Evolutionary conservation across 2,329 filamentous ascomycete genomes (phyloP).

Genomic region (Diaporthe australafricana): DNA sequence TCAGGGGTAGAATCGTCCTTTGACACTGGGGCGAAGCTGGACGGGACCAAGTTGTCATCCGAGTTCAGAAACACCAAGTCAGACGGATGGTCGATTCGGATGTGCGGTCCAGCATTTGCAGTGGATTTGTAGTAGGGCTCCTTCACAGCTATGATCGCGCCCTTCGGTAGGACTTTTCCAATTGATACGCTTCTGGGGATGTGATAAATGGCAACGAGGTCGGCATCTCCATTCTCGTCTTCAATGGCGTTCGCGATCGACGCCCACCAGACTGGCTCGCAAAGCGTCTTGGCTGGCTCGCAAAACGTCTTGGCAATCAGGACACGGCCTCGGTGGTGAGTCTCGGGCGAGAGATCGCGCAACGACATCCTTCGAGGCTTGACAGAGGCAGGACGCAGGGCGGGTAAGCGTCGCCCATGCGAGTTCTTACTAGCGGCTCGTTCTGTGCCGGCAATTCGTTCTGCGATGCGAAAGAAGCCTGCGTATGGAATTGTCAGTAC

Average conservation of each 20-base stretch:
- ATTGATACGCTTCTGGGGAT: slow-evolving; percentile 37
- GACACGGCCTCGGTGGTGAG: slow-evolving; percentile 37
- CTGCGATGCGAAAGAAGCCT: too few relatives aligned
- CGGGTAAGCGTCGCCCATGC: slow-evolving; percentile 33
- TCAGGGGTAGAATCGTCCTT: neutral
- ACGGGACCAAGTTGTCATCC: neutral
- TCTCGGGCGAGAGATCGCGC: slow-evolving; percentile 35
- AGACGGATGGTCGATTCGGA: slow-evolving; percentile 51
- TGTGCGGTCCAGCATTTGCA: slow-evolving; percentile 44
- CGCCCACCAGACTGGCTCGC: too few relatives aligned
- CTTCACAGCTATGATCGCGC: slow-evolving; percentile 48
- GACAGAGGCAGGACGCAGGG: slow-evolving; percentile 32
- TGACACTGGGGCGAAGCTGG: neutral
- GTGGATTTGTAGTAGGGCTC: slow-evolving; percentile 50
- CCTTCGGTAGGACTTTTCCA: slow-evolving; percentile 48
- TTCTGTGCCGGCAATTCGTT: too few relatives aligned
- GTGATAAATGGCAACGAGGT: slow-evolving; percentile 77
- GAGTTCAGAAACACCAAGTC: slow-evolving; percentile 45
- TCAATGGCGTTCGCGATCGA: slow-evolving; percentile 67
- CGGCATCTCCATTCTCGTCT: slow-evolving; percentile 78
- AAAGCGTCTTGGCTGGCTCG: slow-evolving; percentile 19
- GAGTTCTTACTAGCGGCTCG: too few relatives aligned
- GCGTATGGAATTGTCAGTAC: neutral
- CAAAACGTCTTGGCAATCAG: slow-evolving; percentile 32
- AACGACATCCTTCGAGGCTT: slow-evolving; percentile 29